Evolutionary conservation across 495 filamentous ascomycete genomes (phyloP).

Genomic region (Copromyces sp.): DNA sequence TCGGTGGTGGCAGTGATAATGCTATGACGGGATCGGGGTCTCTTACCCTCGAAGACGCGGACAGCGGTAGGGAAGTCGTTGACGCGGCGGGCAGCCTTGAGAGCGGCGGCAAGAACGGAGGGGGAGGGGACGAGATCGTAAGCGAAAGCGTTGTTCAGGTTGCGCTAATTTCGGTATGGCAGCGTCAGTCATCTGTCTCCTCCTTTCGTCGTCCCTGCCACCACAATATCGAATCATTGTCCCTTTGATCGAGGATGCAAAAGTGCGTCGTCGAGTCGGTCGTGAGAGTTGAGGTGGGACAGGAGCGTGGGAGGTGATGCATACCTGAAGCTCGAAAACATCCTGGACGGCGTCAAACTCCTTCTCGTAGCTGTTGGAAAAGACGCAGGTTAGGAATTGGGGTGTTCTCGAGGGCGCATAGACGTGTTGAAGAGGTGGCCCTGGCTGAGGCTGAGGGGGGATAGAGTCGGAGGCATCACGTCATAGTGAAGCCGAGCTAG

Average conservation of each 20-base stretch:
- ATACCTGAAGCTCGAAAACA: slow-evolving; percentile 99
- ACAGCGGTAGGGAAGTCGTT: slow-evolving; percentile 99
- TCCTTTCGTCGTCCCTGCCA: not conserved
- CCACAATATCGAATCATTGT: not conserved
- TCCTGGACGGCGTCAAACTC: slow-evolving; percentile 97
- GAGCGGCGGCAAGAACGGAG: slow-evolving; percentile 81
- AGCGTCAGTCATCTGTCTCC: slow-evolving; percentile 5
- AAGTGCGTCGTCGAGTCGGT: not conserved
- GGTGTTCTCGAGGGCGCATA: not conserved
- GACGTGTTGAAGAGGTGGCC: not conserved
- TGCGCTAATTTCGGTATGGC: slow-evolving; percentile 51
- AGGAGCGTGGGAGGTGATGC: slow-evolving; percentile 10
- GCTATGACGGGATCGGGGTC: not conserved
- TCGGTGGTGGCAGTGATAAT: slow-evolving; percentile 4
- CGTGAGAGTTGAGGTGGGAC: not conserved
- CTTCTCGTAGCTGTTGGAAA: slow-evolving; percentile 77
- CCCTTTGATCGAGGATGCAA: slow-evolving; percentile 2
- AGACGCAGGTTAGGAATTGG: slow-evolving; percentile 23
- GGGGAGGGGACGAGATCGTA: slow-evolving; percentile 98
- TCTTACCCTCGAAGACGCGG: slow-evolving; percentile 88
- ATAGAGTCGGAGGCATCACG: slow-evolving; percentile 14
- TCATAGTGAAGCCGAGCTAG: slow-evolving; percentile 5
- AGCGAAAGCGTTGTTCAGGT: slow-evolving; percentile 99
- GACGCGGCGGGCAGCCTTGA: slow-evolving; percentile 85
- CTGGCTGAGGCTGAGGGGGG: slow-evolving; percentile 7